Evolutionary conservation across 176 grass and related monocot species (phyloP).

Genomic region (Saccharum spontaneum): DNA sequence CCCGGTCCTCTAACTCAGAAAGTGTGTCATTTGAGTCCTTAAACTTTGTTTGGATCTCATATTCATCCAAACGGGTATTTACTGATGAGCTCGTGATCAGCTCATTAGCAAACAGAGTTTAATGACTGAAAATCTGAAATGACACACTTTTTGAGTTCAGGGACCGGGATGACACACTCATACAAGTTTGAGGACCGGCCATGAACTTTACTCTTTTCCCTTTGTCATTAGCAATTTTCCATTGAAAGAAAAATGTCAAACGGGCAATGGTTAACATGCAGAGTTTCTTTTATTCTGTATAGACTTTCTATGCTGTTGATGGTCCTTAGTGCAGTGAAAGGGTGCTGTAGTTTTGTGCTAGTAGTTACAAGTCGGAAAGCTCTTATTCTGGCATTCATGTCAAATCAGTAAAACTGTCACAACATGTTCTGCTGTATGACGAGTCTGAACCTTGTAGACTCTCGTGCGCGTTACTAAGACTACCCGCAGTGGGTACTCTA

Average conservation of each 20-base stretch:
- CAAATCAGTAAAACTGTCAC: background rate
- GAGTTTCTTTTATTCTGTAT: background rate
- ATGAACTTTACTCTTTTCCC: background rate
- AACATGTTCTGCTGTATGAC: background rate
- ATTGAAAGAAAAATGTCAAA: constrained; percentile 1
- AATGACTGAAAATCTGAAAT: too few relatives aligned
- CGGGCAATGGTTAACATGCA: background rate
- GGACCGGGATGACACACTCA: too few relatives aligned
- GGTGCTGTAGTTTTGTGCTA: background rate
- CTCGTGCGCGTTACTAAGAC: background rate
- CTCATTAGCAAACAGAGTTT: too few relatives aligned
- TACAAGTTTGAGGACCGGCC: too few relatives aligned
- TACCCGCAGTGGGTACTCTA: too few relatives aligned
- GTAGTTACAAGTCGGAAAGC: background rate
- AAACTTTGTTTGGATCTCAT: too few relatives aligned
- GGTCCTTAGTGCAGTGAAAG: background rate
- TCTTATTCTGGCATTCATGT: constrained; percentile 8
- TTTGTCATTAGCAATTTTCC: background rate
- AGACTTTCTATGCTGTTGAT: background rate
- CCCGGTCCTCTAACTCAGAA: too few relatives aligned
- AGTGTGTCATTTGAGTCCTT: too few relatives aligned
- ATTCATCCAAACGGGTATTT: too few relatives aligned
- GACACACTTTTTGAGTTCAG: too few relatives aligned
- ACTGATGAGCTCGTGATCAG: too few relatives aligned
- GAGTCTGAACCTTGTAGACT: background rate